These are phyloP conservation scores for Noccaea bulbosa DNA, from an alignment of 345 rosid species.

Conservation along the genomic window DNA sequence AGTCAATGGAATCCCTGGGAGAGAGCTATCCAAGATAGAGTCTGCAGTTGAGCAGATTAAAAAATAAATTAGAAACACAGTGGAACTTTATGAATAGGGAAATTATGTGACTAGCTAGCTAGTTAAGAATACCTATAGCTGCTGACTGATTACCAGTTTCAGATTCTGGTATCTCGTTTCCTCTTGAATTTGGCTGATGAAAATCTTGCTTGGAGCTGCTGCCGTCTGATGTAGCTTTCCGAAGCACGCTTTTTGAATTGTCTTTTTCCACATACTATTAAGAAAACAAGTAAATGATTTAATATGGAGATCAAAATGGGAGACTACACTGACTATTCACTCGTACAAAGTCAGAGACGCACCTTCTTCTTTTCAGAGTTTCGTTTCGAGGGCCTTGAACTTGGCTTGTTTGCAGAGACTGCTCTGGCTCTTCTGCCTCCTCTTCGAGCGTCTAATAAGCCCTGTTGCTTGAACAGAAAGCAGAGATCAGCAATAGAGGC, in stretches of 20 bases:
- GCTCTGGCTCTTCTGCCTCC: slow-evolving; percentile 55
- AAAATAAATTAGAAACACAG: neutral
- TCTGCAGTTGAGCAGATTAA: slow-evolving; percentile 39
- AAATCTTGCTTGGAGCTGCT: slow-evolving; percentile 46
- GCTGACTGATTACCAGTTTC: slow-evolving; percentile 43
- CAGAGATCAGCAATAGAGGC: slow-evolving; percentile 20
- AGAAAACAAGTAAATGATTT: slow-evolving; percentile 18
- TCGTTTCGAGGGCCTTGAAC: slow-evolving; percentile 50
- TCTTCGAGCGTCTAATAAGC: slow-evolving; percentile 46
- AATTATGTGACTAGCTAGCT: neutral
- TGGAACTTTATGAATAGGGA: neutral
- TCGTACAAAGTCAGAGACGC: slow-evolving; percentile 12
- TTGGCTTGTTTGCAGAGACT: slow-evolving; percentile 47
- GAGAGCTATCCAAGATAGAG: slow-evolving; percentile 47
- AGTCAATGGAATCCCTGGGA: slow-evolving; percentile 53
- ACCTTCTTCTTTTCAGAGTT: slow-evolving; percentile 71
- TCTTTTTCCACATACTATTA: slow-evolving; percentile 55
- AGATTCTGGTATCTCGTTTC: slow-evolving; percentile 45
- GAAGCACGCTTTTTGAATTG: slow-evolving; percentile 40
- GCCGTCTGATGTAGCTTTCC: slow-evolving; percentile 44
- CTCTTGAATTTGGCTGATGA: slow-evolving; percentile 44
- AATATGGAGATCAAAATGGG: slow-evolving; percentile 18
- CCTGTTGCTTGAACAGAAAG: slow-evolving; percentile 48
- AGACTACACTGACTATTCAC: neutral
- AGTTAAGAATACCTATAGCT: slow-evolving; percentile 2